A percentile compares a stretch with the other conserved stretches of the same genome.
These are phyloP conservation scores for Colletotrichum filicis DNA, from an alignment of 2,329 filamentous ascomycete species.

Conservation along the genomic window DNA sequence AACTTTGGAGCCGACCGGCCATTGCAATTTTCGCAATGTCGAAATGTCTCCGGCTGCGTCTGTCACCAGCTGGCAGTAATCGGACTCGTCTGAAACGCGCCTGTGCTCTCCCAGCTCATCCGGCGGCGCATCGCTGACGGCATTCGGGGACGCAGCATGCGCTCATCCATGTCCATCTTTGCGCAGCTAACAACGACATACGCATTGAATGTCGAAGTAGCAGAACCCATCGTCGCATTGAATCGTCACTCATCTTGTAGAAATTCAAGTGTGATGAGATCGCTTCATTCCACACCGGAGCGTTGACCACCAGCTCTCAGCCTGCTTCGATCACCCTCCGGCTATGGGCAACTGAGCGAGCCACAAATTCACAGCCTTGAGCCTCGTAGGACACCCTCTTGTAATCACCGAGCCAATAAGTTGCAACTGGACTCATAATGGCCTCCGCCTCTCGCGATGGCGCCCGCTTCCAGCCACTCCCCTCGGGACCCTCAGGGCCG, in stretches of 20 bases:
- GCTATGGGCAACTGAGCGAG: not conserved
- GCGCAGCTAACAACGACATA: not conserved
- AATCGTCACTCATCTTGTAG: not conserved
- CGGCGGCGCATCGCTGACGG: not conserved
- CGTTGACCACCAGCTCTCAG: not conserved
- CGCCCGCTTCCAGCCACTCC: slow-evolving; percentile 1
- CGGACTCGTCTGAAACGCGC: not conserved
- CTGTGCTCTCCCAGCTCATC: not conserved
- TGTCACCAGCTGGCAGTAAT: not conserved
- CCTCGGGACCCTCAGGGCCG: not conserved
- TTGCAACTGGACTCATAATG: not conserved
- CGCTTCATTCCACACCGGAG: not conserved
- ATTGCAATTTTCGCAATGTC: not conserved
- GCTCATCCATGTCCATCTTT: too few species aligned
- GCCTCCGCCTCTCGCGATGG: not conserved
- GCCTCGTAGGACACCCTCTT: not conserved
- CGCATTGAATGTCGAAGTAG: not conserved
- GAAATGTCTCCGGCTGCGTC: not conserved
- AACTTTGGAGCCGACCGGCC: not conserved
- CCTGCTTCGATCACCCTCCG: not conserved
- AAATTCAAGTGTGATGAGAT: not conserved
- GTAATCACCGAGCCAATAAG: not conserved
- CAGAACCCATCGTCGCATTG: not conserved
- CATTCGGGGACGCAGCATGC: not conserved
- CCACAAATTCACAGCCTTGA: not conserved